Evolutionary conservation across 192 early-diverging fungal species (phyloP).

Genomic region (Podila epigama): DNA sequence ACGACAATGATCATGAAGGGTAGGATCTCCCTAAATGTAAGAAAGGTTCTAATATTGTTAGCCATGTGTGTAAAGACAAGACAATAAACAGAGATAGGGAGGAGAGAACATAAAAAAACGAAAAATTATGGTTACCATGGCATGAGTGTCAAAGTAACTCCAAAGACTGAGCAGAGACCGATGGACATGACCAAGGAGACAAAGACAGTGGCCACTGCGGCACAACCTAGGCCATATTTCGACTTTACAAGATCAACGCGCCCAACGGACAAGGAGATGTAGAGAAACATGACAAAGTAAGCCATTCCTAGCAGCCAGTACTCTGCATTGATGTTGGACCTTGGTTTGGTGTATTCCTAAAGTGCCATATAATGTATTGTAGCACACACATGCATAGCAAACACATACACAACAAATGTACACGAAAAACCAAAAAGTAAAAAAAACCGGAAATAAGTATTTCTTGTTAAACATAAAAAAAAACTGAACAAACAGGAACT

Average conservation of each 20-base stretch:
- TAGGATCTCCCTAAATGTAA: constrained; percentile 64
- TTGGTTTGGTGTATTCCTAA: constrained; percentile 22
- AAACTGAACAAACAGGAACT: not conserved
- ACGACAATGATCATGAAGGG: constrained; percentile 74
- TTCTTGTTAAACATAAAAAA: not conserved
- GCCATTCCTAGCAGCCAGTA: constrained; percentile 57
- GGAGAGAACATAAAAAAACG: not conserved
- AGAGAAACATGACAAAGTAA: constrained; percentile 71
- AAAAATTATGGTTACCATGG: constrained; percentile 60
- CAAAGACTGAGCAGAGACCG: constrained; percentile 69
- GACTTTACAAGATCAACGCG: constrained; percentile 79
- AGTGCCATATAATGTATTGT: not conserved
- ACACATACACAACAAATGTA: not conserved
- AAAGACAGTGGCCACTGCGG: constrained; percentile 71
- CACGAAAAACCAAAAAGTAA: not conserved
- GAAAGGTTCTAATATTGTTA: not conserved
- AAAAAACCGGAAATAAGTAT: not conserved
- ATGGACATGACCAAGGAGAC: constrained; percentile 69
- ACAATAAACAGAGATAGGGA: not conserved
- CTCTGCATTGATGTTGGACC: constrained; percentile 43
- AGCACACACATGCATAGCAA: not conserved
- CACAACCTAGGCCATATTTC: constrained; percentile 73
- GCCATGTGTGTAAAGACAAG: not conserved
- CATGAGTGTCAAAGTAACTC: constrained; percentile 61
- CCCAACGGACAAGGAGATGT: constrained; percentile 72